Evolutionary conservation across 2,329 filamentous ascomycete genomes (phyloP), one percentile per base, ranked within the genome.

Genomic region (Penicillium sp.): DNA sequence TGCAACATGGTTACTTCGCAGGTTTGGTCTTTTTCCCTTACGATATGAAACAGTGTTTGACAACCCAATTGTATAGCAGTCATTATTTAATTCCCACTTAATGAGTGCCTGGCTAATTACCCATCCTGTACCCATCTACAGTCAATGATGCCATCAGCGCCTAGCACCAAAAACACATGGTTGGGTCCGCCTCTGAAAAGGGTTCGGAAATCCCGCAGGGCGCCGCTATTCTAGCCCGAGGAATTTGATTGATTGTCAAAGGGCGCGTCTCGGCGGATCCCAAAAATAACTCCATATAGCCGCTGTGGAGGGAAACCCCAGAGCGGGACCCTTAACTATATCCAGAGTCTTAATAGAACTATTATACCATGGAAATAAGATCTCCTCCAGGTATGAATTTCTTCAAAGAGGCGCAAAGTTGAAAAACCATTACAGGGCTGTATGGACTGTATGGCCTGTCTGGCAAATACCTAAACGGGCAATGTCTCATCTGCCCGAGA

Each of bases 401-500:
- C 44, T 47, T 28, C 13, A 22, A 28, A 7, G 24, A 22, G 22
- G 13, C 24, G 40, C 45, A 30, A 28, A 2, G 7, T 6, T 24
- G 15, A 49, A 49, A 28, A 28, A n/a, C n/a, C 30, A 15, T 35
- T 38, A 35, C n/a, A 13, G 17, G 33, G 22, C 40, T 42, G 55
- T 53, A 50, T 33, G 22, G 33, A 15, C 40, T 35, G 51, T 50
- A n/a, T n/a, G n/a, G n/a, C n/a, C n/a, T n/a, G n/a, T n/a, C 54
- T 26, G 55, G 40, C 24, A 56, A 44, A 42, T 53, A 33, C 56
- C 35, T 5, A 54, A 51, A 54, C 15, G 6, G 33, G 59, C 12
- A 59, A 58, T 65, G 59, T 64, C 59, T 62, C 53, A 56, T 56
- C 37, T 61, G 40, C 54, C 50, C 57, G 45, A 50, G 56, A 30